Conservation (phyloP, 2,329 filamentous ascomycete species). For the Scytalidium sp. region DNA sequence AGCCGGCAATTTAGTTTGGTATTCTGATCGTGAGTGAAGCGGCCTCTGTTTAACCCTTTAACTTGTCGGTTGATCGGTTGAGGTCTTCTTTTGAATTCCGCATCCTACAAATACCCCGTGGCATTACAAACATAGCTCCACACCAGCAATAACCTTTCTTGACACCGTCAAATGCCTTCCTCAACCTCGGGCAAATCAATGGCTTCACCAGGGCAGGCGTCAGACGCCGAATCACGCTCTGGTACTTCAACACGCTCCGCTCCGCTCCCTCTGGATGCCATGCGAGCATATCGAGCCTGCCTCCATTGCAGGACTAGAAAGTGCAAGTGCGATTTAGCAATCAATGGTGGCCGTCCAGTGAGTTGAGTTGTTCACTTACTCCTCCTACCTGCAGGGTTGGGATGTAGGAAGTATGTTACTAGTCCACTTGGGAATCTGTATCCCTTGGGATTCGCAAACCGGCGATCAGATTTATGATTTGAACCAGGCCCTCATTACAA, state of each 20-base stretch:
- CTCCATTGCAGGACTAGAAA: conserved; percentile 28
- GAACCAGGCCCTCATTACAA: too few relatives aligned
- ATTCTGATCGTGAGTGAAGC: too few relatives aligned
- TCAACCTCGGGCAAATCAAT: not conserved
- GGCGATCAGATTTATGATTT: too few relatives aligned
- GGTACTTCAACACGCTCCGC: conserved; percentile 5
- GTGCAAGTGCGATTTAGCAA: conserved; percentile 28
- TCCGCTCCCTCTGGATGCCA: conserved; percentile 20
- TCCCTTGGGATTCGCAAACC: too few relatives aligned
- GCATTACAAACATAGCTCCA: not conserved
- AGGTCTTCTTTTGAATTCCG: too few relatives aligned
- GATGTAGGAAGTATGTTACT: not conserved
- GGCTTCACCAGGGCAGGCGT: not conserved
- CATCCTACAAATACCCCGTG: not conserved
- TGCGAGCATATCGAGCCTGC: conserved; percentile 30
- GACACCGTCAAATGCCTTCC: not conserved
- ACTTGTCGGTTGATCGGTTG: too few relatives aligned
- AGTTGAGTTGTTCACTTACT: conserved; percentile 9
- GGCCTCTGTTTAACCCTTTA: too few relatives aligned
- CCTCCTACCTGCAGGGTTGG: not conserved
- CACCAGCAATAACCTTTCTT: not conserved
- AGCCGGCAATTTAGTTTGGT: not conserved
- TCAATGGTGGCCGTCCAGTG: conserved; percentile 26
- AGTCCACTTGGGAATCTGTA: not conserved
- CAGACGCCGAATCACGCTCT: not conserved